Conservation (phyloP, 2,329 filamentous ascomycete species). For the Fusarium sp. region DNA sequence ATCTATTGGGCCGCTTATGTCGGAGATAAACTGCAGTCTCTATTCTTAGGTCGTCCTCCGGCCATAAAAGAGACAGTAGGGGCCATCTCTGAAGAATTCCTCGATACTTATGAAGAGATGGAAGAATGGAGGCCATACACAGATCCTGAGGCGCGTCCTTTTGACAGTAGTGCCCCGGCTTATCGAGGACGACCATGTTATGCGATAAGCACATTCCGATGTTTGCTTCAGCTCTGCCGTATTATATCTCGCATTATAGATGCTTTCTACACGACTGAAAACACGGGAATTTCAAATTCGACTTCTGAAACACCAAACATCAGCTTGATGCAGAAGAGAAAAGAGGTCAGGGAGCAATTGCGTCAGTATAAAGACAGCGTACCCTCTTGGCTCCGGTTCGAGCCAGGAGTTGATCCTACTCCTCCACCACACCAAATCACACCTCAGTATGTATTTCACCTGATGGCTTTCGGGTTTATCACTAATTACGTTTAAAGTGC, state of each 20-base stretch:
- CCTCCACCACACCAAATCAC: neutral
- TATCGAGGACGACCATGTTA: conserved; percentile 41
- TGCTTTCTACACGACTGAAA: neutral
- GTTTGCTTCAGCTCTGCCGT: conserved; percentile 58
- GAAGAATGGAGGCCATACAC: conserved; percentile 63
- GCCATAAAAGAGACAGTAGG: conserved; percentile 60
- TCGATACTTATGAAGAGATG: conserved; percentile 64
- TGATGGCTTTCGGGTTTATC: neutral
- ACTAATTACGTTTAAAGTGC: neutral
- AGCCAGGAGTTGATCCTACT: neutral
- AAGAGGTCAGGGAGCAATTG: neutral
- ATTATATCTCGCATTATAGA: conserved; percentile 41
- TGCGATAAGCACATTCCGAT: conserved; percentile 48
- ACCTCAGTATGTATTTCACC: neutral
- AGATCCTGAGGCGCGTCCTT: conserved; percentile 44
- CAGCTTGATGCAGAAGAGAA: neutral
- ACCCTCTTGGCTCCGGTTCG: neutral
- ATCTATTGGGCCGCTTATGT: conserved; percentile 39
- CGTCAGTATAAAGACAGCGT: neutral
- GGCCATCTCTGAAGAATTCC: conserved; percentile 59
- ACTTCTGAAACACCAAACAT: neutral
- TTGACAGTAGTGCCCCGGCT: conserved; percentile 50
- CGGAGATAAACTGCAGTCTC: conserved; percentile 63
- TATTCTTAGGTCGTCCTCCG: conserved; percentile 66
- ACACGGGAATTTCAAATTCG: neutral